phyloP scores from a whole-genome alignment of 805 yeast genomes.

The Candida berthetii region DNA sequence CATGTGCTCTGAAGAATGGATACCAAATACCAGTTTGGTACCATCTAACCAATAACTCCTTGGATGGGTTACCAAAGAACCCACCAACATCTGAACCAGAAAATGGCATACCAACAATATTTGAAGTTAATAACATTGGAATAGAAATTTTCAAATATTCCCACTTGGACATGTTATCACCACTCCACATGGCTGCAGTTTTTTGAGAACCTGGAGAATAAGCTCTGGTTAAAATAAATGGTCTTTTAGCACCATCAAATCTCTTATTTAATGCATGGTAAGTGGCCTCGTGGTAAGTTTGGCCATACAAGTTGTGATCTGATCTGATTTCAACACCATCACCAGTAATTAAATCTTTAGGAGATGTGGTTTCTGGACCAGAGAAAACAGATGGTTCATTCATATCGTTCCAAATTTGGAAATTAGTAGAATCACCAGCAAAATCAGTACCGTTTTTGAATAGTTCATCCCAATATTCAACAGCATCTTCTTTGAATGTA shows the following conservation, averaged over 20 bases:
- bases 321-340: slow-evolving; percentile 90
- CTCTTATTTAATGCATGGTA: slow-evolving; percentile 56
- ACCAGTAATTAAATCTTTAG: slow-evolving; percentile 71
- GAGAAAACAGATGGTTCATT: slow-evolving; percentile 93
- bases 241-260: slow-evolving; percentile 48
- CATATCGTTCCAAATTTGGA: slow-evolving; percentile 97
- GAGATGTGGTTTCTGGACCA: slow-evolving; percentile 92
- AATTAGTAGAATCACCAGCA: slow-evolving; percentile 49
- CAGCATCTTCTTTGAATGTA: slow-evolving; percentile 60
- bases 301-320: slow-evolving; percentile 80
- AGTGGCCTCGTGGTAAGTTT: slow-evolving; percentile 77
- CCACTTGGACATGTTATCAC: slow-evolving; percentile 95
- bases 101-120: slow-evolving; percentile 83
- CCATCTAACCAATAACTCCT: slow-evolving; percentile 85
- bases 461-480: slow-evolving; percentile 51
- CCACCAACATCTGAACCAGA: slow-evolving; percentile 98
- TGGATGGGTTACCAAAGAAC: slow-evolving; percentile 83
- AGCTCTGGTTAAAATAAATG: slow-evolving; percentile 83
- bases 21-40: slow-evolving; percentile 94
- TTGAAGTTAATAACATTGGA: slow-evolving; percentile 83
- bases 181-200: slow-evolving; percentile 95
- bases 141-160: slow-evolving; percentile 72
- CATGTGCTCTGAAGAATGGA: slow-evolving; percentile 96
- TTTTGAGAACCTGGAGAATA: slow-evolving; percentile 90
- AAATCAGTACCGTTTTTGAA: slow-evolving; percentile 40